Evolutionary conservation across 2,329 filamentous ascomycete species (phyloP).

Genomic region (Periconia digitata): DNA sequence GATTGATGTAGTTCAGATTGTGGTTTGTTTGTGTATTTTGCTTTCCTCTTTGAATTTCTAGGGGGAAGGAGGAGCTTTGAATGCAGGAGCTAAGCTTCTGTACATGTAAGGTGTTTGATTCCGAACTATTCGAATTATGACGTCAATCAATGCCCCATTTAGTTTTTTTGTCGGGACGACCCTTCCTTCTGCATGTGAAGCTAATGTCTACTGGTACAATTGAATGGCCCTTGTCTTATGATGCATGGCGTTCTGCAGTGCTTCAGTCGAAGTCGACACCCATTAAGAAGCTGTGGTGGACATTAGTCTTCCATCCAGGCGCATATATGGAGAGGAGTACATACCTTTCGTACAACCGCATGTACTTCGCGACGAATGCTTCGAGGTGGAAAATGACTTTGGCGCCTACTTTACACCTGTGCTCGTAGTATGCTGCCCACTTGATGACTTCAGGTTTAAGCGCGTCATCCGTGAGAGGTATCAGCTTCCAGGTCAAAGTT

Average conservation of each 20-base stretch:
- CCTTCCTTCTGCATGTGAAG: neutral
- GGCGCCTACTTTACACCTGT: conserved; percentile 83
- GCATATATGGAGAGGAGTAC: conserved; percentile 16
- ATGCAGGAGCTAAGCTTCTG: too few species aligned
- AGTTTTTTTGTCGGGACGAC: neutral
- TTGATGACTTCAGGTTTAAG: conserved; percentile 90
- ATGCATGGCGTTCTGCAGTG: too few species aligned
- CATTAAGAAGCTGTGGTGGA: conserved; percentile 60
- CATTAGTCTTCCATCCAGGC: conserved; percentile 3
- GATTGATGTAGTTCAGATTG: neutral
- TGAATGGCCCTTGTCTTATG: too few species aligned
- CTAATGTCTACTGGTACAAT: neutral
- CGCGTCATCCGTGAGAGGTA: conserved; percentile 82
- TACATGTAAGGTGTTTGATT: too few species aligned
- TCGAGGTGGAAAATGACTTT: conserved; percentile 99
- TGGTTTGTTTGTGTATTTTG: conserved; percentile 1
- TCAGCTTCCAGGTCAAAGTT: conserved; percentile 90
- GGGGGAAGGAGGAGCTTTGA: too few species aligned
- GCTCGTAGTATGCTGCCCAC: conserved; percentile 97
- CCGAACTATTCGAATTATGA: too few species aligned
- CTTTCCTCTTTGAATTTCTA: too few species aligned
- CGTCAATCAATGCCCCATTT: neutral
- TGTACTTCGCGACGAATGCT: conserved; percentile 98
- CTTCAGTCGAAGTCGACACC: conserved; percentile 59
- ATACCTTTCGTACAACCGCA: conserved; percentile 92